Evolutionary conservation across 441 rosid genomes (phyloP).

Genomic region (Euphorbia corollata): DNA sequence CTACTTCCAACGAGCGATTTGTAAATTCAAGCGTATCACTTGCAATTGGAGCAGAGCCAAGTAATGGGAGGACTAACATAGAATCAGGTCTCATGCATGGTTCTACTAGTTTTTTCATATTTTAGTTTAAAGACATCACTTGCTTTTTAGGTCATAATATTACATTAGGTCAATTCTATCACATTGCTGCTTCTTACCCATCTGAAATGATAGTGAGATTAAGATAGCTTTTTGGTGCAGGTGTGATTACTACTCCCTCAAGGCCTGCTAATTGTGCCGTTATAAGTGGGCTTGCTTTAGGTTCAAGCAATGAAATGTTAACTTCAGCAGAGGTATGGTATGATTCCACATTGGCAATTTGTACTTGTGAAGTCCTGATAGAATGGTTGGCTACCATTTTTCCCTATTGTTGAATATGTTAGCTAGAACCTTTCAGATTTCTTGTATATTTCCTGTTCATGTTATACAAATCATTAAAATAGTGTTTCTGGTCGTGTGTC

Average conservation of each 20-base stretch:
- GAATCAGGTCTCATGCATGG: conserved; percentile 49
- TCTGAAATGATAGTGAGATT: conserved; percentile 19
- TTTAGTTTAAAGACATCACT: background rate
- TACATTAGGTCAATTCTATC: background rate
- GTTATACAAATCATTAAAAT: background rate
- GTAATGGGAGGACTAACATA: conserved; percentile 51
- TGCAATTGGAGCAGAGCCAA: conserved; percentile 45
- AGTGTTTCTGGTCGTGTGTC: background rate
- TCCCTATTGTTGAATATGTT: background rate
- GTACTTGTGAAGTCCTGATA: background rate
- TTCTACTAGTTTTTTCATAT: conserved; percentile 14
- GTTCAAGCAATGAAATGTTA: conserved; percentile 43
- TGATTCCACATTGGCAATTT: conserved; percentile 13
- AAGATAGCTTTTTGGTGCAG: conserved; percentile 34
- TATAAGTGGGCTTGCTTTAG: conserved; percentile 46
- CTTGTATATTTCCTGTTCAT: background rate
- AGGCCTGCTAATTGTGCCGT: conserved; percentile 41
- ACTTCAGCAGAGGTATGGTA: conserved; percentile 48
- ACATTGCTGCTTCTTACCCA: conserved; percentile 1
- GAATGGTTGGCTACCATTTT: conserved; percentile 8
- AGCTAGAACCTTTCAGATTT: no score
- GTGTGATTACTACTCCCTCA: conserved; percentile 43
- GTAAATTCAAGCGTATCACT: conserved; percentile 32
- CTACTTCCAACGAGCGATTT: conserved; percentile 41
- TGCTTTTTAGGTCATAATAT: background rate